These are phyloP conservation scores for Pichia sp. DNA, from an alignment of 1,139 yeast species.

Conservation along the genomic window DNA sequence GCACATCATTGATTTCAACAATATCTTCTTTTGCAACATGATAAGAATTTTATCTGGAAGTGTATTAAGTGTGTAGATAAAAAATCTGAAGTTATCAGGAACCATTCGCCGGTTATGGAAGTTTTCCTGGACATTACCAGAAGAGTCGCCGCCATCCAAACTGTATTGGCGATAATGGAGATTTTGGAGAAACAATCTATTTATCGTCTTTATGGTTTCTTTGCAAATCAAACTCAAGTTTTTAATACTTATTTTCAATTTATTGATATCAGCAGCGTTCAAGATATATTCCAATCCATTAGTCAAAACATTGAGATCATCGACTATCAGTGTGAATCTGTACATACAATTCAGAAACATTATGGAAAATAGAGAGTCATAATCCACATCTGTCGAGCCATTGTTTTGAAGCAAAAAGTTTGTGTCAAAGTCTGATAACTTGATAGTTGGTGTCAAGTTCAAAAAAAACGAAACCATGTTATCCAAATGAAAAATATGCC, in stretches of 20 bases:
- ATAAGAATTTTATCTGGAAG: slow-evolving; percentile 50
- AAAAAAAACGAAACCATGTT: slow-evolving; percentile 50
- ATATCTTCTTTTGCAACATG: slow-evolving; percentile 46
- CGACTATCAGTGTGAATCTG: slow-evolving; percentile 42
- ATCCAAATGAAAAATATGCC: slow-evolving; percentile 57
- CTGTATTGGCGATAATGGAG: too few species aligned
- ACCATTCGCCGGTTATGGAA: too few species aligned
- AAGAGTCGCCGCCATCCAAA: background rate
- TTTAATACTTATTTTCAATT: slow-evolving; percentile 39
- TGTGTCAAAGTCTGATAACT: slow-evolving; percentile 49
- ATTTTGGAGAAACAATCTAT: slow-evolving; percentile 11
- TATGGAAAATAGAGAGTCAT: slow-evolving; percentile 37
- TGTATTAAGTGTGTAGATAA: slow-evolving; percentile 38
- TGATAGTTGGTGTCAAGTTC: slow-evolving; percentile 49
- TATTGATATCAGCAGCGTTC: slow-evolving; percentile 33
- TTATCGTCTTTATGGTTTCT: slow-evolving; percentile 30
- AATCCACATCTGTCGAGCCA: background rate
- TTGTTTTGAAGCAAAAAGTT: slow-evolving; percentile 34
- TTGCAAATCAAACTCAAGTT: slow-evolving; percentile 43
- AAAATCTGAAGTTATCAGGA: slow-evolving; percentile 34
- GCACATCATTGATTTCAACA: slow-evolving; percentile 19
- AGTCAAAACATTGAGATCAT: slow-evolving; percentile 38
- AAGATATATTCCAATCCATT: slow-evolving; percentile 23
- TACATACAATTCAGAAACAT: slow-evolving; percentile 32
- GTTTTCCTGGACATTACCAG: background rate